These are phyloP conservation scores for Colletotrichum destructivum DNA, from an alignment of 2,329 filamentous ascomycete genomes.

Conservation along the genomic window DNA sequence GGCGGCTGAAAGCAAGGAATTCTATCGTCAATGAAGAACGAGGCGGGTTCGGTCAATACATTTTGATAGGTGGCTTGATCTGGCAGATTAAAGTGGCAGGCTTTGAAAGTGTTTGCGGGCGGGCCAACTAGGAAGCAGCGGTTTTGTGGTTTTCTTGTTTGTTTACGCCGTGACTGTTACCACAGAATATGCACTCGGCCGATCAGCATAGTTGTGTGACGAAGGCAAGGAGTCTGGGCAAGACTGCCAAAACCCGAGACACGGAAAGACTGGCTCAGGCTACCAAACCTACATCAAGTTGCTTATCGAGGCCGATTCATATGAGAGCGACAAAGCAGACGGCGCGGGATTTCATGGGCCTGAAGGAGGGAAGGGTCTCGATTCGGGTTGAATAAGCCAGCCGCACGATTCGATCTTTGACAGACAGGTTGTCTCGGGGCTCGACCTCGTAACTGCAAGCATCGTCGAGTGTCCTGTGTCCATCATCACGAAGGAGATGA, in stretches of 20 bases:
- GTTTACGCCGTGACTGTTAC: constrained; percentile 3
- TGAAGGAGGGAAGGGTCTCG: background rate
- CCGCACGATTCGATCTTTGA: background rate
- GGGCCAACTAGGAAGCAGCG: background rate
- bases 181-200: constrained; percentile 14
- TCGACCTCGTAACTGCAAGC: constrained; percentile 31
- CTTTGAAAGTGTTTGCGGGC: constrained; percentile 1
- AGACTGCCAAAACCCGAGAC: constrained; percentile 26
- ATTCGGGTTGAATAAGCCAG: background rate
- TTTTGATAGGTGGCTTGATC: constrained; percentile 15
- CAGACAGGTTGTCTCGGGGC: background rate
- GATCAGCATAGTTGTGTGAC: constrained; percentile 1
- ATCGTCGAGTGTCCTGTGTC: constrained; percentile 6
- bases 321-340: constrained; percentile 1
- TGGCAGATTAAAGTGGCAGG: constrained; percentile 7
- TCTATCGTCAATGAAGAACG: constrained; percentile 49
- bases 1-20: constrained; percentile 57
- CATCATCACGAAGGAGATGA: background rate
- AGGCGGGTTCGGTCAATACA: background rate
- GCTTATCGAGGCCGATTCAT: constrained; percentile 19
- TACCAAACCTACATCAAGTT: constrained; percentile 36
- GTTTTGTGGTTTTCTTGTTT: constrained; percentile 18
- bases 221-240: constrained; percentile 15
- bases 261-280: constrained; percentile 29
- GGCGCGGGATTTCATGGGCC: background rate